Evolutionary conservation across 805 yeast genomes (phyloP).

Genomic region (Lipomyces yamanashiensis): DNA sequence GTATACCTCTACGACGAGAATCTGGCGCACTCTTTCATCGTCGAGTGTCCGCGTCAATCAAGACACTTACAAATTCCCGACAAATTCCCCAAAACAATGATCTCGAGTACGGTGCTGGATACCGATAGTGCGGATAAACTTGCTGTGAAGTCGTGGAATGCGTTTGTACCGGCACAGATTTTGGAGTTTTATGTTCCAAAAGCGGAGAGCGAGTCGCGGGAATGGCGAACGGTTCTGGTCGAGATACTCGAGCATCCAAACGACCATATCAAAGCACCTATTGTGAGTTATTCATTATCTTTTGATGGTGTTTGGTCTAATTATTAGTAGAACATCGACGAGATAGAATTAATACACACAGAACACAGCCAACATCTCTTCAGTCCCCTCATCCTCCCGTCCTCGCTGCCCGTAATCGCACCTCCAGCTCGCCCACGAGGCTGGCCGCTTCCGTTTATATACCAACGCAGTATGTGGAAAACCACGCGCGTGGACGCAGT

Average conservation of each 20-base stretch:
- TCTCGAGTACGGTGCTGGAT: background rate
- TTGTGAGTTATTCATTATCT: constrained; percentile 4
- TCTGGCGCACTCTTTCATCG: constrained; percentile 10
- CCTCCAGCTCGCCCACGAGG: background rate
- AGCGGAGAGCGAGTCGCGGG: constrained; percentile 1
- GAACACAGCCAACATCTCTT: background rate
- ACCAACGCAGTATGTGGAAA: constrained; percentile 4
- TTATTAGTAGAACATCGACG: constrained; percentile 2
- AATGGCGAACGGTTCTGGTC: constrained; percentile 28
- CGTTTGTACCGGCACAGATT: constrained; percentile 24
- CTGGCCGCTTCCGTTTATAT: constrained; percentile 9
- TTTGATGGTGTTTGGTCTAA: background rate
- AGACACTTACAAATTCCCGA: background rate
- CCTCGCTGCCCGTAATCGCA: constrained; percentile 5
- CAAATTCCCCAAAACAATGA: background rate
- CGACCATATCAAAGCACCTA: constrained; percentile 1
- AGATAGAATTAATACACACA: constrained; percentile 1
- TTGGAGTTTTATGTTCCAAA: constrained; percentile 19
- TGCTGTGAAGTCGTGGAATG: background rate
- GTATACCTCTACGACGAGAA: constrained; percentile 16
- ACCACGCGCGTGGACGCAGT: constrained; percentile 1
- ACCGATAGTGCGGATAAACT: background rate
- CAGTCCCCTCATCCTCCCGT: background rate
- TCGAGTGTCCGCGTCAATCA: constrained; percentile 3
- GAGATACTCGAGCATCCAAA: constrained; percentile 22